These are phyloP conservation scores for Boletus pseudo-olivaceus DNA, from an alignment of 768 basidiomycete genomes.

Conservation along the genomic window DNA sequence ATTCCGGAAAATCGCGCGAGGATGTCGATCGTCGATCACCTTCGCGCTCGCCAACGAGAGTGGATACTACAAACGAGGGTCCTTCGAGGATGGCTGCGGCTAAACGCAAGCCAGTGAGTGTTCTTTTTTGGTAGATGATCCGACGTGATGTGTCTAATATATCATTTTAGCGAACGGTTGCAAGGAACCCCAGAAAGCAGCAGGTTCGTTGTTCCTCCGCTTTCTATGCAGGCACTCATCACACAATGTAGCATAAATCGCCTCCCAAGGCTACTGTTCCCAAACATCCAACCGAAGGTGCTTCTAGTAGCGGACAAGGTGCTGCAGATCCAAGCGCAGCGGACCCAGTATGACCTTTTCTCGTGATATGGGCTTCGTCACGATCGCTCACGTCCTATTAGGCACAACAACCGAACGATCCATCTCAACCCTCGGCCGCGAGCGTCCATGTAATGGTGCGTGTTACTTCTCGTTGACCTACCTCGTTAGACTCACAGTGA, in stretches of 20 bases:
- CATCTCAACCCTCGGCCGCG: neutral
- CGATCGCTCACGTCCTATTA: neutral
- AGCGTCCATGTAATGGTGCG: neutral
- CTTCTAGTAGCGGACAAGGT: neutral
- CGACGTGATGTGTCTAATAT: too few species aligned
- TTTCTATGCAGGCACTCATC: too few species aligned
- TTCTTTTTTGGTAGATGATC: too few species aligned
- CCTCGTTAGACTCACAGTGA: neutral
- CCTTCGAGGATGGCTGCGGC: neutral
- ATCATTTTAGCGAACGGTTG: too few species aligned
- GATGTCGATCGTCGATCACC: neutral
- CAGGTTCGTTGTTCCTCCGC: too few species aligned
- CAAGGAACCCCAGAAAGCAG: too few species aligned
- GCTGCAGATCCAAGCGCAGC: neutral
- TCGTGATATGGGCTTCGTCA: neutral
- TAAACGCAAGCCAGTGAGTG: neutral
- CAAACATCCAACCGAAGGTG: too few species aligned
- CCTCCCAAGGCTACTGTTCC: too few species aligned
- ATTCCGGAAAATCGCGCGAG: neutral
- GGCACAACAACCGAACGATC: neutral
- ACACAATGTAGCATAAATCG: too few species aligned
- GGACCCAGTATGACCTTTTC: neutral
- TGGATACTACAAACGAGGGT: neutral
- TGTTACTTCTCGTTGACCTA: neutral
- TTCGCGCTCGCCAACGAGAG: neutral